These are phyloP conservation scores for Jatropha multifida DNA, from an alignment of 441 rosid species.

Conservation along the genomic window DNA sequence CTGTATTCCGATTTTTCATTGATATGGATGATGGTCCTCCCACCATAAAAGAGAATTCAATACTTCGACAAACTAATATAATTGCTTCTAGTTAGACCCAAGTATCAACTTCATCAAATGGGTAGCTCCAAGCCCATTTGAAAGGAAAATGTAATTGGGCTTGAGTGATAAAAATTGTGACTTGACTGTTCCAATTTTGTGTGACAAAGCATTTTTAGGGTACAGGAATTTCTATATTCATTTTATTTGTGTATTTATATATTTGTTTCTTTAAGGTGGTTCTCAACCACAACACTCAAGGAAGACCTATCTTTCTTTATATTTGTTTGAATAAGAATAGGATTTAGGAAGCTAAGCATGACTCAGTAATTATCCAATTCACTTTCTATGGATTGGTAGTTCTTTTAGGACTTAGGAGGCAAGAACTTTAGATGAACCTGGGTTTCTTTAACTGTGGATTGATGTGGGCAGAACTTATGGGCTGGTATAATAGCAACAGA, in stretches of 20 bases:
- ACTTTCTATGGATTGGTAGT: not conserved
- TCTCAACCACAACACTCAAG: not conserved
- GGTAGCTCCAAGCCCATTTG: not conserved
- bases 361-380: not conserved
- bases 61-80: too few relatives aligned
- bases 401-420: not conserved
- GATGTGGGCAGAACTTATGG: slow-evolving; percentile 44
- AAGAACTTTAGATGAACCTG: slow-evolving; percentile 35
- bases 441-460: slow-evolving; percentile 44
- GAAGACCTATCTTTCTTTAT: too few relatives aligned
- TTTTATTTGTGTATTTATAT: not conserved
- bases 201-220: not conserved
- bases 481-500: slow-evolving; percentile 39
- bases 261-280: not conserved
- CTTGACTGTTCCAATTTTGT: not conserved
- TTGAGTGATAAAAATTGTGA: not conserved
- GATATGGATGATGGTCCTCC: too few relatives aligned
- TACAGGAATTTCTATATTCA: not conserved
- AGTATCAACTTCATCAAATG: not conserved
- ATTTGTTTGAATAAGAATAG: too few relatives aligned
- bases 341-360: not conserved
- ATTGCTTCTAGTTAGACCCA: not conserved
- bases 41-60: too few relatives aligned
- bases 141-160: not conserved
- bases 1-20: too few relatives aligned